Conservation (phyloP, 768 basidiomycete genomes). For the Amanita inopinata region DNA sequence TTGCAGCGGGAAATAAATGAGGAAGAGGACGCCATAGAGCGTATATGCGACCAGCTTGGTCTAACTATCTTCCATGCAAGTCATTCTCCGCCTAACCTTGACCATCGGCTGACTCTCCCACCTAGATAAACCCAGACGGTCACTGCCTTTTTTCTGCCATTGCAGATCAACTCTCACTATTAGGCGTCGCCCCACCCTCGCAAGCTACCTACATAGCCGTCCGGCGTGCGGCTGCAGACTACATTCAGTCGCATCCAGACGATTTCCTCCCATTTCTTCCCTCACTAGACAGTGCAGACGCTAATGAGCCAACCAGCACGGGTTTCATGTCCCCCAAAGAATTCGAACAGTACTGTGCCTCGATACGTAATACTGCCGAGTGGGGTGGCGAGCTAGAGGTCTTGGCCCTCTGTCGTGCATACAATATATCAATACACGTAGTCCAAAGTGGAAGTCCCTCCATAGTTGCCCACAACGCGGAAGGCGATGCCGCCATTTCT, state of each 20-base stretch:
- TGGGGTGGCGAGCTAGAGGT: conserved; percentile 99
- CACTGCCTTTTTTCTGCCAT: conserved; percentile 94
- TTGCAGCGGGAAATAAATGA: conserved; percentile 56
- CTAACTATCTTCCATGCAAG: neutral
- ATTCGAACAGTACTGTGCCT: conserved; percentile 67
- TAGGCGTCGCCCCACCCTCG: conserved; percentile 50
- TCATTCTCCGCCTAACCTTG: neutral
- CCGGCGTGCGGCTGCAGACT: conserved; percentile 66
- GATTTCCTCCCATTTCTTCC: conserved; percentile 94
- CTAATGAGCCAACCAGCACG: conserved; percentile 45
- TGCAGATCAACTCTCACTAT: conserved; percentile 80
- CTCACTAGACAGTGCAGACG: conserved; percentile 61
- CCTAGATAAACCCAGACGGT: conserved; percentile 88
- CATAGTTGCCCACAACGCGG: conserved; percentile 75
- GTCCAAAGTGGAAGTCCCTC: conserved; percentile 76
- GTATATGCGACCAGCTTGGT: conserved; percentile 50
- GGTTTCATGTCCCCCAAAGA: conserved; percentile 63
- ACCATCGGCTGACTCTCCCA: conserved; percentile 2
- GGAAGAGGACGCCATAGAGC: conserved; percentile 55
- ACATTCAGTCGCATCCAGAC: conserved; percentile 74
- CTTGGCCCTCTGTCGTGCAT: conserved; percentile 74
- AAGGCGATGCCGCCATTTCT: conserved; percentile 21
- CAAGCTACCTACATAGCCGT: conserved; percentile 52
- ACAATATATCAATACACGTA: conserved; percentile 80
- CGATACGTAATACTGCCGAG: conserved; percentile 72